A percentile compares a stretch with the other conserved stretches of the same genome.
Conservation (phyloP, 2,329 filamentous ascomycete genomes). For the Cercospora berteroae region DNA sequence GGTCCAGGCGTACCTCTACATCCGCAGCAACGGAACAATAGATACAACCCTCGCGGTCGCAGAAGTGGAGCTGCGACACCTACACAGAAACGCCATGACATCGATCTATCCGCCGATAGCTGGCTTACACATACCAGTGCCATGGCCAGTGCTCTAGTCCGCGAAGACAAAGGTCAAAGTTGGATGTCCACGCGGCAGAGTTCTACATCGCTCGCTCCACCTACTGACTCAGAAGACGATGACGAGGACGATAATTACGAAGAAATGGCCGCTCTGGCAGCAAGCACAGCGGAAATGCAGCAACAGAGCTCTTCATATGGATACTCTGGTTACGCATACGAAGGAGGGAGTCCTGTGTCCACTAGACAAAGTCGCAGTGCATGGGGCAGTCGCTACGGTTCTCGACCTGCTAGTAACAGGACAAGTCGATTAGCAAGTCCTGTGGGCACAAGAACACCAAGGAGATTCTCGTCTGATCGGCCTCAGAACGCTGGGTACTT, state of each 20-base stretch:
- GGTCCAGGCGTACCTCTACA: conserved; percentile 24
- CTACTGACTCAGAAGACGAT: conserved; percentile 25
- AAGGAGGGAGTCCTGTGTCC: conserved; percentile 21
- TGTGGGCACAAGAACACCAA: conserved; percentile 40
- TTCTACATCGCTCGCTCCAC: conserved; percentile 49
- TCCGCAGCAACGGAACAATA: conserved; percentile 16
- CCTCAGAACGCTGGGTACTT: conserved; percentile 31
- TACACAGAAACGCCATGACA: conserved; percentile 7
- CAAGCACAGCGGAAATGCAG: conserved; percentile 26
- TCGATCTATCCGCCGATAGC: conserved; percentile 42
- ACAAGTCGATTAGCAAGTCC: conserved; percentile 43
- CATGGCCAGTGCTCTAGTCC: conserved; percentile 55
- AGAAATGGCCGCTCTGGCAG: conserved; percentile 34
- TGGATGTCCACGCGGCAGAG: conserved; percentile 54
- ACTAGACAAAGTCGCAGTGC: conserved; percentile 26
- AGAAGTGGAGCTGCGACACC: conserved; percentile 22
- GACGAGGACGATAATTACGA: conserved; percentile 38
- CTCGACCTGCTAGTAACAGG: conserved; percentile 40
- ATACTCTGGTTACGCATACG: conserved; percentile 10
- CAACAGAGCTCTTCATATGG: conserved; percentile 1
- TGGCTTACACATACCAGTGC: conserved; percentile 61
- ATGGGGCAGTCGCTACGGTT: conserved; percentile 38
- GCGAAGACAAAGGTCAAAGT: conserved; percentile 62
- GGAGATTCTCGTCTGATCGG: conserved; percentile 14
- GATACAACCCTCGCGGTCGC: conserved; percentile 8